Conservation (phyloP, 2,329 filamentous ascomycete genomes). For the Trichoderma simmonsii region DNA sequence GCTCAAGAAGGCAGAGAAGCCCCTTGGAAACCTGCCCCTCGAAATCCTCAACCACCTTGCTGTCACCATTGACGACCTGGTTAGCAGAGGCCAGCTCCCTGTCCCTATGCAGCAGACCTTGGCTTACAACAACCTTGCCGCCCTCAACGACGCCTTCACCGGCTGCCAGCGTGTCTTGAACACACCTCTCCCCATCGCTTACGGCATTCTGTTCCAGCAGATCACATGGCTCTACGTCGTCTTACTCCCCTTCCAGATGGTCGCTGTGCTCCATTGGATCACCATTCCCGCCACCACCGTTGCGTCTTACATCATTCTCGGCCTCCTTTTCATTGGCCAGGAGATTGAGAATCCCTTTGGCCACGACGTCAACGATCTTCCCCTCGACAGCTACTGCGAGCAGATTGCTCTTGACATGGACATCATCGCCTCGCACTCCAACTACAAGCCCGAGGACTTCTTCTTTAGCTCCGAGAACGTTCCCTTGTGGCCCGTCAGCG, state of each 20-base stretch:
- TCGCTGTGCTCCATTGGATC: constrained; percentile 61
- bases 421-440: constrained; percentile 58
- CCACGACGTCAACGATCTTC: constrained; percentile 77
- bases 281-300: constrained; percentile 72
- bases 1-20: constrained; percentile 68
- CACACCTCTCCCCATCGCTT: constrained; percentile 78
- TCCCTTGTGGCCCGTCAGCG: constrained; percentile 55
- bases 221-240: constrained; percentile 84
- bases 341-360: constrained; percentile 88
- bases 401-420: constrained; percentile 73
- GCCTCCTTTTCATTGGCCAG: constrained; percentile 68
- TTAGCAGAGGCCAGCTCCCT: constrained; percentile 53
- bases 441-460: constrained; percentile 32
- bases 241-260: constrained; percentile 78
- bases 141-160: constrained; percentile 69
- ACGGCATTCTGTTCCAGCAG: constrained; percentile 77
- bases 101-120: constrained; percentile 58
- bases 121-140: constrained; percentile 57
- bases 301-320: constrained; percentile 79
- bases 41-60: constrained; percentile 75
- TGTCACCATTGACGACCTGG: constrained; percentile 61
- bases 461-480: constrained; percentile 42
- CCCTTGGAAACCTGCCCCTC: constrained; percentile 77
- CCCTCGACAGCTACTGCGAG: constrained; percentile 72
- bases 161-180: constrained; percentile 75